Conservation (phyloP, 352 stramenopile species). For the Pythium coloratum region DNA sequence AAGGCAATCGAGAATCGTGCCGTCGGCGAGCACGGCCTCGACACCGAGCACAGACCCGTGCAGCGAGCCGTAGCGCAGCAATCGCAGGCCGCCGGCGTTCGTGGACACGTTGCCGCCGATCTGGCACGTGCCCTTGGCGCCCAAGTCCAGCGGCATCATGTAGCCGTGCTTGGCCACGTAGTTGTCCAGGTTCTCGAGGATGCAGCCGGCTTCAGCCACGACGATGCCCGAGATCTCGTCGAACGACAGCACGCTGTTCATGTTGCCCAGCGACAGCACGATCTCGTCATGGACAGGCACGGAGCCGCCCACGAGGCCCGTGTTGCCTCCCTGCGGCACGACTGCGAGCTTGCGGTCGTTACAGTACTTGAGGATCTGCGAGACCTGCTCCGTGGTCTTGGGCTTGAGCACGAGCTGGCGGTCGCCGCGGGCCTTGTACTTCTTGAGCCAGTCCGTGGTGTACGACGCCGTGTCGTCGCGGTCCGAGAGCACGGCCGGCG, state of each 20-base stretch:
- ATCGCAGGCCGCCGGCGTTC: constrained; percentile 94
- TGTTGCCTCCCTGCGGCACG: constrained; percentile 97
- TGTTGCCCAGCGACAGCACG: constrained; percentile 89
- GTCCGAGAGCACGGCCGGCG: constrained; percentile 65
- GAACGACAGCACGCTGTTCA: constrained; percentile 93
- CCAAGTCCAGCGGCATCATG: constrained; percentile 96
- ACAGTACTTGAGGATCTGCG: constrained; percentile 92
- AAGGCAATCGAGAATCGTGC: constrained; percentile 89
- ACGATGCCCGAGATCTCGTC: constrained; percentile 86
- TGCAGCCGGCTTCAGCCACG: constrained; percentile 90
- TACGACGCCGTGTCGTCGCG: constrained; percentile 67
- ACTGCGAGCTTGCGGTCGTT: constrained; percentile 87
- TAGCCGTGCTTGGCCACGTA: constrained; percentile 83
- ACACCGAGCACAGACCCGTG: constrained; percentile 94
- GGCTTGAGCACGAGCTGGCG: constrained; percentile 86
- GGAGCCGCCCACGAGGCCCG: constrained; percentile 93
- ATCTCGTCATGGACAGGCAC: constrained; percentile 91
- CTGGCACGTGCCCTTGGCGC: constrained; percentile 96
- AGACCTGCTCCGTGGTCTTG: constrained; percentile 86
- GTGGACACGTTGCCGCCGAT: constrained; percentile 97
- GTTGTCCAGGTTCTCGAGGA: constrained; percentile 93
- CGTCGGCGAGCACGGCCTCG: constrained; percentile 93
- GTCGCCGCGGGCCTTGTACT: constrained; percentile 65
- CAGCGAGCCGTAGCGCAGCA: constrained; percentile 94
- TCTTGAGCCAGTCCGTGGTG: constrained; percentile 85